Conservation (phyloP, 495 filamentous ascomycete species). For the Aspergillus conjunctus region DNA sequence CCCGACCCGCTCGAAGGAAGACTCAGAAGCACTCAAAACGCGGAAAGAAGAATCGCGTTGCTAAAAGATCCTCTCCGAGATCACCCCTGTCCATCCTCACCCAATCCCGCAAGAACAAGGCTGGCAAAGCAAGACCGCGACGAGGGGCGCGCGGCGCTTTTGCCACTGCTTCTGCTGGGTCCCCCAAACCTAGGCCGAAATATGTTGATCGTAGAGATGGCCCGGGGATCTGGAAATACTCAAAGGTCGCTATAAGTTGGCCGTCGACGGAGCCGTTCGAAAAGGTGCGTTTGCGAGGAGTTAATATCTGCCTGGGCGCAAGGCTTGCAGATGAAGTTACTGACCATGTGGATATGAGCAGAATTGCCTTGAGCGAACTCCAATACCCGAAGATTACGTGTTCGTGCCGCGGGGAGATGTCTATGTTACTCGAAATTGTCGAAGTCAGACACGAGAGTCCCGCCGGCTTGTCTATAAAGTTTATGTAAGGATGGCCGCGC, state of each 20-base stretch:
- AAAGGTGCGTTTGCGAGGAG: slow-evolving; percentile 20
- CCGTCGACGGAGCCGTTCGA: slow-evolving; percentile 26
- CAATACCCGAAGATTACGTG: slow-evolving; percentile 40
- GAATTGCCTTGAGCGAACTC: slow-evolving; percentile 34
- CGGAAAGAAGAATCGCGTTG: slow-evolving; percentile 10
- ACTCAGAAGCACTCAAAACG: background rate
- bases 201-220: slow-evolving; percentile 3
- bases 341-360: slow-evolving; percentile 21
- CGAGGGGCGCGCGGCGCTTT: slow-evolving; percentile 2
- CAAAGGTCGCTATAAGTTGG: slow-evolving; percentile 15
- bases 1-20: slow-evolving; percentile 7
- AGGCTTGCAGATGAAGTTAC: background rate
- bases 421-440: slow-evolving; percentile 54
- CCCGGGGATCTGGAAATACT: slow-evolving; percentile 17
- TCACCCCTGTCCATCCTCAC: slow-evolving; percentile 19
- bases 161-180: background rate
- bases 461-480: slow-evolving; percentile 44
- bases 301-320: background rate
- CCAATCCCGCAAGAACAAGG: slow-evolving; percentile 13
- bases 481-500: slow-evolving; percentile 34
- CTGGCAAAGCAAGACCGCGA: slow-evolving; percentile 5
- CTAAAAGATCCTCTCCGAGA: slow-evolving; percentile 8
- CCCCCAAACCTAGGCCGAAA: slow-evolving; percentile 7
- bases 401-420: slow-evolving; percentile 55
- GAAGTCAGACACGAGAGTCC: slow-evolving; percentile 47